Evolutionary conservation across 2,329 filamentous ascomycete genomes (phyloP).

Genomic region (Capronia epimyces): DNA sequence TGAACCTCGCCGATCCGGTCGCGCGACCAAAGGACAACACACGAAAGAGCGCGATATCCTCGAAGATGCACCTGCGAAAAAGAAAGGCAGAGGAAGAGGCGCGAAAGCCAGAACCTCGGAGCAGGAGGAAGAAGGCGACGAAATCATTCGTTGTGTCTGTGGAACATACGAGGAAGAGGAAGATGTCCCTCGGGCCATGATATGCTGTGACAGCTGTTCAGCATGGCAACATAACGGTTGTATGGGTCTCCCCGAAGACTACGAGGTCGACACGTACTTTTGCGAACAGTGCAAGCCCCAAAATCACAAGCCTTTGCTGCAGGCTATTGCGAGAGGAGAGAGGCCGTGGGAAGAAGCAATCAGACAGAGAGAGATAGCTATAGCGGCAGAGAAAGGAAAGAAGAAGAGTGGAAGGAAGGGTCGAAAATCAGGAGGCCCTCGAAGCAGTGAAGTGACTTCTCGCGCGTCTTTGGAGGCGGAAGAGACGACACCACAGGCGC

Average conservation of each 20-base stretch:
- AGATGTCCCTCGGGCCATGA: conserved; percentile 85
- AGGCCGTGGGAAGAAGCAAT: conserved; percentile 75
- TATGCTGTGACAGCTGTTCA: conserved; percentile 85
- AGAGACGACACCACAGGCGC: conserved; percentile 17
- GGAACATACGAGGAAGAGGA: conserved; percentile 80
- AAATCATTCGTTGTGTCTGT: conserved; percentile 88
- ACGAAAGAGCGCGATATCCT: conserved; percentile 73
- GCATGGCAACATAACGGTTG: conserved; percentile 98
- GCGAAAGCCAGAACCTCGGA: conserved; percentile 45
- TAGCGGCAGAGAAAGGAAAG: conserved; percentile 52
- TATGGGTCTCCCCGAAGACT: conserved; percentile 76
- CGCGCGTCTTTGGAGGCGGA: conserved; percentile 41
- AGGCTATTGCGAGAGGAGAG: conserved; percentile 72
- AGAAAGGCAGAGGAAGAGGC: conserved; percentile 44
- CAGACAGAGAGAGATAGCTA: conserved; percentile 57
- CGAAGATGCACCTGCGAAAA: conserved; percentile 52
- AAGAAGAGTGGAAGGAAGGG: conserved; percentile 53
- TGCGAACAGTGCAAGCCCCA: conserved; percentile 85
- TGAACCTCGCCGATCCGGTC: conserved; percentile 87
- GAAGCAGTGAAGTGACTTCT: conserved; percentile 59
- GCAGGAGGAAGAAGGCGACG: conserved; percentile 53
- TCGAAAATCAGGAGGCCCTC: conserved; percentile 57
- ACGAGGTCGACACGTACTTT: conserved; percentile 75
- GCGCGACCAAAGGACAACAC: conserved; percentile 95
- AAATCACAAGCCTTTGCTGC: conserved; percentile 74